Evolutionary conservation across 495 filamentous ascomycete species (phyloP), one percentile per base, ranked within the genome.

Genomic region (Collariella sp.): DNA sequence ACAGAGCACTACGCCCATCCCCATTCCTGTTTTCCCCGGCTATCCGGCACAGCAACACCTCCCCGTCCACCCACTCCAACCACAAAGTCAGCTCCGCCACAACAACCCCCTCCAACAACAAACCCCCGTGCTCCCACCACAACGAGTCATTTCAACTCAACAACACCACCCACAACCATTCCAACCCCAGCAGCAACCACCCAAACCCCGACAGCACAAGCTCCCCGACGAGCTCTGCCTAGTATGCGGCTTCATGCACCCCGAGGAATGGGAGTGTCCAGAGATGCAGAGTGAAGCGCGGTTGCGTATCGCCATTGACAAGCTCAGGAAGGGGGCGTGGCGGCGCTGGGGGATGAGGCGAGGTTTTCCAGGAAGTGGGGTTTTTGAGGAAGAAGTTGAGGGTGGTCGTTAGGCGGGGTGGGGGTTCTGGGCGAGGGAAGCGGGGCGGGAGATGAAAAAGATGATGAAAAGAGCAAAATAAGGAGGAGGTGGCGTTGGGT

Each of bases 211-310:
- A 24, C 35, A 13, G 20, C 26, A 12, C 7, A 15, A 29, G 15
- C 0, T 11, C 16, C 35, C 19, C 39, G 57, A 34, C n/a, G 6
- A 43, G 40, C 57, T 29, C 23, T 74, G 72, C 54, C 20, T 68
- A 11, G 57, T 73, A 3, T 75, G 72, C 35, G 52, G 18, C 9
- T 56, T 40, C 56, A 29, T 31, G 35, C 71, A 75, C 51, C 52
- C 63, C 4, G 20, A 22, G 7, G 46, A 29, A 12, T 54, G 56
- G 39, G 46, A 57, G 11, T 75, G 72, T 35, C 56, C 71, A 7
- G 62, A 72, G 56, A 60, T 68, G 41, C 50, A 39, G 41, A 64
- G 56, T 1, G 64, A 70, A 41, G 50, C 62, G 11, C 59, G 55
- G 9, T 20, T 75, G 34, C 36, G 65, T 23, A 19, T 67, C 19